Base-by-base conservation (phyloP, 257 asterid genomes). In the Catharanthus roseus region DNA sequence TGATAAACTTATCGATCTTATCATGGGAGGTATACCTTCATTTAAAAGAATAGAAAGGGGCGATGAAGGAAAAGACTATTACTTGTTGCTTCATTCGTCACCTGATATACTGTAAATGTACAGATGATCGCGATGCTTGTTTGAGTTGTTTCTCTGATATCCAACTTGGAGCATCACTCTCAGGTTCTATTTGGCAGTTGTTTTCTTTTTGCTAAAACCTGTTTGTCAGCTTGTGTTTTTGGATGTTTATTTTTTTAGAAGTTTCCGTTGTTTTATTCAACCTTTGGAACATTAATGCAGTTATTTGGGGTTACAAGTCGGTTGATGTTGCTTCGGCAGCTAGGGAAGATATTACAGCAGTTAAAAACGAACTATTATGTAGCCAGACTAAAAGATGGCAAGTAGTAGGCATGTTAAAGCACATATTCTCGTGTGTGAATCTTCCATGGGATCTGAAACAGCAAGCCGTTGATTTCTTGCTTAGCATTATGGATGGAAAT, bases 321-420 rank as follows among this genome's bases (percentile, higher is more conserved):
- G 67, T 75, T 77, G 90, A 89, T 78, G 86, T 82, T 68, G 89
- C 92, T 67, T 18, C 45, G 56, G 86, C 90, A 70, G 96, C 95
- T 65, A 83, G 68, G 77, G 84, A 81, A 77, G 96, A 91, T 84
- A 36, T 87, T 64, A 41, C 75, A 9, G 74, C 83, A 67, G 82
- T 89, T 76, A 73, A 77, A 29, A 38, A 24, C 80, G 96, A 93
- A 77, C 96, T 93, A 68, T 87, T 77, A 74, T 79, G 75, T 78
- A 77, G 86, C 81, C 85, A 84, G 87, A 75, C 75, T 71, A 89
- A 84, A 76, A 86, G 99, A 85, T 91, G 96, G 89, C 88, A 88
- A 68, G 89, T 96, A 65, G 42, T 89, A 65, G 89, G 87, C 83
- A 86, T 81, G 91, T 76, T 93, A 79, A 87, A 83, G 79, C 77